phyloP scores from a whole-genome alignment of 2,329 filamentous ascomycete species.

The Pseudomassariella vexata region DNA sequence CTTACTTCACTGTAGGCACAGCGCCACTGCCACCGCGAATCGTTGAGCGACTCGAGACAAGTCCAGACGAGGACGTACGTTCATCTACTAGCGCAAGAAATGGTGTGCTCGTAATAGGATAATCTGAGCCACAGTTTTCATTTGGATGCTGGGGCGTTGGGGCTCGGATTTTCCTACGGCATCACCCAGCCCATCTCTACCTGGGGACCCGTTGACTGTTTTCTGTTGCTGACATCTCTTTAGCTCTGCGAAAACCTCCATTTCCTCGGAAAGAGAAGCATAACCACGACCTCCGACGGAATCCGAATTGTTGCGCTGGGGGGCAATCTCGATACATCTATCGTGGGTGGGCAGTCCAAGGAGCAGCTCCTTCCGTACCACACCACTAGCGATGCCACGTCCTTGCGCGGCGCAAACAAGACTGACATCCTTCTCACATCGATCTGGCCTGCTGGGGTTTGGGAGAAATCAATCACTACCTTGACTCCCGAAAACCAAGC shows the following conservation, averaged over 20 bases:
- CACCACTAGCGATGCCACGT: conserved; percentile 68
- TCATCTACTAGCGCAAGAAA: background rate
- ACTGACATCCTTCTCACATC: conserved; percentile 85
- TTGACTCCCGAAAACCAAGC: conserved; percentile 48
- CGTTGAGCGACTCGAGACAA: conserved; percentile 65
- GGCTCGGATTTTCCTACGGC: too few relatives aligned
- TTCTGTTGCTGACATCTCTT: background rate
- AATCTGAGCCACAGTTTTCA: too few relatives aligned
- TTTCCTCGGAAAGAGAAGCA: conserved; percentile 80
- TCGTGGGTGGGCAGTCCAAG: conserved; percentile 57
- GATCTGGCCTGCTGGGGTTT: conserved; percentile 75
- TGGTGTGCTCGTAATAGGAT: too few relatives aligned
- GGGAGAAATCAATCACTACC: conserved; percentile 58
- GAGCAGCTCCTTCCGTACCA: conserved; percentile 75
- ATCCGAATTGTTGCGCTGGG: conserved; percentile 83
- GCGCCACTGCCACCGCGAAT: conserved; percentile 65
- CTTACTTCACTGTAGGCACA: conserved; percentile 82
- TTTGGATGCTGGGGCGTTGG: too few relatives aligned
- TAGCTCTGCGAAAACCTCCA: conserved; percentile 83
- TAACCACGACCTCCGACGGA: conserved; percentile 84
- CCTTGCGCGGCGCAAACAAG: conserved; percentile 67
- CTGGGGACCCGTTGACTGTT: too few relatives aligned
- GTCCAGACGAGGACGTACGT: conserved; percentile 54
- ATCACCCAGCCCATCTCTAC: too few relatives aligned
- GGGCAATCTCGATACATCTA: conserved; percentile 59